Base-by-base conservation (phyloP, 2,329 filamentous ascomycete genomes). In the Fusarium oxysporum region DNA sequence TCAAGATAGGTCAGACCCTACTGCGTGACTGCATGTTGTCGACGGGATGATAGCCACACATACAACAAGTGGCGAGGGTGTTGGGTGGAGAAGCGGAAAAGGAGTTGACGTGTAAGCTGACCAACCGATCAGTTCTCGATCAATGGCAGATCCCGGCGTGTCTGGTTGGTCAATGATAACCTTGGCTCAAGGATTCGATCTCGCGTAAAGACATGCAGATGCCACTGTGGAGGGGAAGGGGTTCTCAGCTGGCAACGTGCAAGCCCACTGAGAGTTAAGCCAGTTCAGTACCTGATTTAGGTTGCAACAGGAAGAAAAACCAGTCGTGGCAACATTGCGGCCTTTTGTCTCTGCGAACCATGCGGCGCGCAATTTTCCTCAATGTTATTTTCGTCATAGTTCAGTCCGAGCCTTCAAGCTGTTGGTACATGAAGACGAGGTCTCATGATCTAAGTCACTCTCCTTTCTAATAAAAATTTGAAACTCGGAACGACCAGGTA, bases 61-160 rank as follows among this genome's bases (percentile, higher is more conserved):
- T 69, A 45, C 47, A 44, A 38, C 30, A 40, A 47, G 60, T 70
- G 59, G 69, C 45, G 53, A 59, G 38, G 59, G 32, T 37, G 33
- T 32, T 28, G 47, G 50, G 69, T 68, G 43, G 69, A 51, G 62
- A 48, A 40, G 32, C 41, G 38, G 60, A 40, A 41, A 61, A 56
- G 51, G 51, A 58, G 48, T 66, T 68, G 50, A 70, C 45, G 45
- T 72, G 65, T 73, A 72, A 71, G 66, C 57, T 72, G 61, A 50
- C 57, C 51, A 45, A 71, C 70, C 57, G 61, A 67, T 71, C 53
- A 62, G 66, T 68, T 53, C 48, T 67, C 62, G 61, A 66, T 70
- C 45, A 62, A 33, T 56, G 53, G 32, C 23, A 63, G 62, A 55
- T 54, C 43, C 53, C 33, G 21, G 21, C 35, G 44, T 38, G 32